These are phyloP conservation scores for Diplodia seriata DNA, from an alignment of 2,329 filamentous ascomycete species.

Conservation along the genomic window DNA sequence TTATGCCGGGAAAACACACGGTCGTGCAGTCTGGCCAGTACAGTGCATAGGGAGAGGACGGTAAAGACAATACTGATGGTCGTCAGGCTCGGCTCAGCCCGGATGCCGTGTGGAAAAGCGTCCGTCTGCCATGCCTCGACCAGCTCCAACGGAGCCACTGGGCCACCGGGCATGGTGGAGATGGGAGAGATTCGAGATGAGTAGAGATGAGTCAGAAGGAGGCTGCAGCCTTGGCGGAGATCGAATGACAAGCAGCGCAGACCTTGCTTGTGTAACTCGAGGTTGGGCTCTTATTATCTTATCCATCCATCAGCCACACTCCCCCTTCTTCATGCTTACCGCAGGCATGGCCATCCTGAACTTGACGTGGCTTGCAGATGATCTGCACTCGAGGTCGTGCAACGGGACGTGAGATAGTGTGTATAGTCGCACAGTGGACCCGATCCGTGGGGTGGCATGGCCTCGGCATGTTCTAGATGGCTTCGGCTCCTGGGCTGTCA, in stretches of 20 bases:
- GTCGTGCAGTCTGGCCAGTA: background rate
- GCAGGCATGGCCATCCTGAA: background rate
- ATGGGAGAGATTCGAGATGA: background rate
- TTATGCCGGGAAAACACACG: background rate
- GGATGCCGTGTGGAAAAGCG: slow-evolving; percentile 7
- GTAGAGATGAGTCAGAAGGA: too few relatives aligned
- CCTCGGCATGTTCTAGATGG: too few relatives aligned
- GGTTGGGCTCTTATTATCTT: too few relatives aligned
- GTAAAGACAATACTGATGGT: background rate
- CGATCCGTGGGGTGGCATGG: background rate
- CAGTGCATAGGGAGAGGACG: background rate
- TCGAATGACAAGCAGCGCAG: background rate
- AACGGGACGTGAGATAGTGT: background rate
- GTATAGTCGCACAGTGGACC: background rate
- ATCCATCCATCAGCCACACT: too few relatives aligned
- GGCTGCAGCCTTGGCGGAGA: too few relatives aligned
- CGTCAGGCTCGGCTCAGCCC: background rate
- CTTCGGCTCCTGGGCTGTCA: too few relatives aligned
- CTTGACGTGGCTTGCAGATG: background rate
- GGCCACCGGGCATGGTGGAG: slow-evolving; percentile 4
- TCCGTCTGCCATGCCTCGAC: slow-evolving; percentile 18
- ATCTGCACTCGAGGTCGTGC: background rate
- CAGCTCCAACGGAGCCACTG: slow-evolving; percentile 12
- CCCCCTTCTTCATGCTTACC: too few relatives aligned
- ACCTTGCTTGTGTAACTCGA: too few relatives aligned